Evolutionary conservation across 805 yeast genomes (phyloP).

Genomic region (Saccharomycopsis fermentans): DNA sequence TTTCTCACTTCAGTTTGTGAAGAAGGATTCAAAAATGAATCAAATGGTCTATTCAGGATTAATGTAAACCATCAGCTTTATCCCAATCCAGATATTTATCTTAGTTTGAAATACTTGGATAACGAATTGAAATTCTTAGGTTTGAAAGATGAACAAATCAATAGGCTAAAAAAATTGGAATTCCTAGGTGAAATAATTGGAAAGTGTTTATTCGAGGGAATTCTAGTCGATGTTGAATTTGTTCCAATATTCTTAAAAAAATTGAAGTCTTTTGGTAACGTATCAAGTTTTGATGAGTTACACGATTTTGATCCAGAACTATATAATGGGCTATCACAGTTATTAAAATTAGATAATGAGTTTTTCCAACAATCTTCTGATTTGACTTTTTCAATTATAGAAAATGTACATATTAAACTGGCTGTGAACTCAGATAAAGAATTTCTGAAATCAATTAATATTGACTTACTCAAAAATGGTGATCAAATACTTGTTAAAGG

Average conservation of each 20-base stretch:
- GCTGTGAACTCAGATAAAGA: background rate
- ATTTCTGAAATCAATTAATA: constrained; percentile 20
- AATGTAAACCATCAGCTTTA: constrained; percentile 52
- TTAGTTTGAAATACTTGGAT: constrained; percentile 26
- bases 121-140: constrained; percentile 25
- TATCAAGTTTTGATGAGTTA: constrained; percentile 70
- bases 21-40: constrained; percentile 48
- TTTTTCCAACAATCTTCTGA: constrained; percentile 48
- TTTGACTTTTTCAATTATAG: constrained; percentile 56
- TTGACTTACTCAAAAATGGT: constrained; percentile 59
- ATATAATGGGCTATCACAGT: constrained; percentile 51
- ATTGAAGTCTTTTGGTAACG: constrained; percentile 39
- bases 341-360: constrained; percentile 42
- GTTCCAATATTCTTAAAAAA: constrained; percentile 77
- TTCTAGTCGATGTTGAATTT: constrained; percentile 72
- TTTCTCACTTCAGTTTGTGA: constrained; percentile 62
- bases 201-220: constrained; percentile 76
- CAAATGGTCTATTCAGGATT: constrained; percentile 30
- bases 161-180: constrained; percentile 29
- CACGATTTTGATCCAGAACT: constrained; percentile 59
- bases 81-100: constrained; percentile 54
- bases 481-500: constrained; percentile 42
- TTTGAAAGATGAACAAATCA: constrained; percentile 17
- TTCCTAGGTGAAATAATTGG: constrained; percentile 82
- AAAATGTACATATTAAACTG: constrained; percentile 21